Conservation (phyloP, 306 rosid genomes). For the Ormosia semicastrata region DNA sequence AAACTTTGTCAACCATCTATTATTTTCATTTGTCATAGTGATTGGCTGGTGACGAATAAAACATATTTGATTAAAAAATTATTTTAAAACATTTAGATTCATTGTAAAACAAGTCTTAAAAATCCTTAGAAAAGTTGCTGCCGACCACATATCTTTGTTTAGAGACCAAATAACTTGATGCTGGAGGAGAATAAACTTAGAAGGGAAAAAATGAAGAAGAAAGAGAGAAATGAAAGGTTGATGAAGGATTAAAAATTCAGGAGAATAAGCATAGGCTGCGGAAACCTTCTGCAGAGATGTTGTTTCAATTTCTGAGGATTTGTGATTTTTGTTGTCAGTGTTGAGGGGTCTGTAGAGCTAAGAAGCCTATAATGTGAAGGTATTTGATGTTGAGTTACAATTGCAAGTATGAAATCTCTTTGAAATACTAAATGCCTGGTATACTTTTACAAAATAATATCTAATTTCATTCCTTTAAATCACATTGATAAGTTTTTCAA, state of each 20-base stretch:
- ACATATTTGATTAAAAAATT: neutral
- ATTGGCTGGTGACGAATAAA: neutral
- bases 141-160: neutral
- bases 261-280: neutral
- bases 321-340: neutral
- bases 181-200: conserved; percentile 14
- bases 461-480: conserved; percentile 3
- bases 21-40: conserved; percentile 14
- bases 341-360: conserved; percentile 1
- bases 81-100: conserved; percentile 10
- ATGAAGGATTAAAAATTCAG: neutral
- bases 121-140: neutral
- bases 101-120: neutral
- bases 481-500: neutral
- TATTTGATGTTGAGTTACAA: neutral
- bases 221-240: conserved; percentile 4
- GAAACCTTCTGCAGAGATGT: neutral
- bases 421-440: conserved; percentile 12
- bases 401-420: neutral
- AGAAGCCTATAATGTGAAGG: conserved; percentile 9
- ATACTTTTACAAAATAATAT: neutral
- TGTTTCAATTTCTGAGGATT: neutral
- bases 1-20: conserved; percentile 8
- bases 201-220: neutral
- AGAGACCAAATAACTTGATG: neutral